Conservation (phyloP, 1,284 basidiomycete genomes). For the Apiotrichum mycotoxinovorans region DNA sequence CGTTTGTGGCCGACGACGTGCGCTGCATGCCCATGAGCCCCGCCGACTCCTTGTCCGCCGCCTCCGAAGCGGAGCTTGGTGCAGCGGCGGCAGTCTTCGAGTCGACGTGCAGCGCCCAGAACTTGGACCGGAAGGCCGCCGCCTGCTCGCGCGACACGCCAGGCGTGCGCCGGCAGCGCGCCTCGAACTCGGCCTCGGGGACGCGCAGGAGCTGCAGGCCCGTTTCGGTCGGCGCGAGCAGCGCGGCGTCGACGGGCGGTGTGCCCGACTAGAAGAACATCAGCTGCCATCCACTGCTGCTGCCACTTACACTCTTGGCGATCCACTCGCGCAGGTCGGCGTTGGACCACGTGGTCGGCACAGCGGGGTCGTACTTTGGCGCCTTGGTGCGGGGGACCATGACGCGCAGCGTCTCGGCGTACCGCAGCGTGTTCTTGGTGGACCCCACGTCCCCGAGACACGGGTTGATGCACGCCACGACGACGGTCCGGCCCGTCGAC, state of each 20-base stretch:
- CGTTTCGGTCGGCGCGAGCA: not conserved
- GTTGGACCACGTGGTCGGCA: not conserved
- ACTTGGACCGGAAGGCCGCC: not conserved
- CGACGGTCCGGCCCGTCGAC: not conserved
- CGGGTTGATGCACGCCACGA: conserved; percentile 5
- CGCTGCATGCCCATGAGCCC: no score
- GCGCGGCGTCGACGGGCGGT: not conserved
- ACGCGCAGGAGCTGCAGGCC: conserved; percentile 3
- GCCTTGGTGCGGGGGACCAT: not conserved
- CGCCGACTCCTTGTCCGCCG: no score
- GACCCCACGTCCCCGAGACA: not conserved
- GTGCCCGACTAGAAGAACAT: not conserved
- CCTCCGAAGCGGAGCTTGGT: no score
- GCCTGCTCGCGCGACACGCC: conserved; percentile 1
- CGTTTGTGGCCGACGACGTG: not conserved
- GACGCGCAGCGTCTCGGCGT: not conserved
- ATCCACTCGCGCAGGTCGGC: not conserved
- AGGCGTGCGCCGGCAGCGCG: not conserved
- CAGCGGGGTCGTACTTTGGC: not conserved
- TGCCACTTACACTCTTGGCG: not conserved
- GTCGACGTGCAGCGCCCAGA: conserved; percentile 4
- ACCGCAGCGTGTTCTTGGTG: conserved; percentile 1
- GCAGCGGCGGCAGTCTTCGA: not conserved
- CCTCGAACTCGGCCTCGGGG: not conserved
- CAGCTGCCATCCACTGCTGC: not conserved